These are phyloP conservation scores for Wallacemonas collosoma DNA, from an alignment of 208 protist species.

Conservation along the genomic window DNA sequence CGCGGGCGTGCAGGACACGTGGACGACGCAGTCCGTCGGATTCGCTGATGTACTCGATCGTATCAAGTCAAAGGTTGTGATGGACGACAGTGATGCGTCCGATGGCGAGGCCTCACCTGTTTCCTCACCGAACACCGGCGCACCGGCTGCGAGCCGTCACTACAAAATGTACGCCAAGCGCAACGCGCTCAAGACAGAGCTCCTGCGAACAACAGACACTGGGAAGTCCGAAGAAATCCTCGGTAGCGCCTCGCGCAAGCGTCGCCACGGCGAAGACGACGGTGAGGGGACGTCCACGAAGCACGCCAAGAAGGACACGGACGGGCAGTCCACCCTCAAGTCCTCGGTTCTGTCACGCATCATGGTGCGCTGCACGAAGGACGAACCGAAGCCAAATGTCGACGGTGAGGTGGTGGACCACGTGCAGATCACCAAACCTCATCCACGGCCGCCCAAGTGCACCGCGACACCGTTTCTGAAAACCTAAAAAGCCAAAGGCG, in stretches of 20 bases:
- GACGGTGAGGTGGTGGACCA: constrained; percentile 32
- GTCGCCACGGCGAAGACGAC: constrained; percentile 14
- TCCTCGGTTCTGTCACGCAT: constrained; percentile 71
- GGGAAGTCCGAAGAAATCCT: constrained; percentile 65
- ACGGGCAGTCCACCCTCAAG: constrained; percentile 42
- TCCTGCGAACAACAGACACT: constrained; percentile 43
- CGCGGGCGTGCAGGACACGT: constrained; percentile 78
- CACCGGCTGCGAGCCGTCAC: constrained; percentile 53
- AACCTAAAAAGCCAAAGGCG: neutral
- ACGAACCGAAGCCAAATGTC: constrained; percentile 65
- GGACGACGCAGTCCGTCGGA: constrained; percentile 85
- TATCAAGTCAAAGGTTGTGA: constrained; percentile 50
- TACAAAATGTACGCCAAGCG: constrained; percentile 87
- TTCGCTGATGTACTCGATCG: constrained; percentile 85
- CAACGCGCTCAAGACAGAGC: constrained; percentile 84
- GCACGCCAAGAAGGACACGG: constrained; percentile 18
- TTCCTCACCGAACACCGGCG: constrained; percentile 24
- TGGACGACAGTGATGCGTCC: constrained; percentile 37
- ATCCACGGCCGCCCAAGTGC: constrained; percentile 76
- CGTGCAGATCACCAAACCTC: constrained; percentile 75
- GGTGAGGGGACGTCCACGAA: neutral
- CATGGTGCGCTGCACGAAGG: constrained; percentile 63
- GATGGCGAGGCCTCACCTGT: constrained; percentile 14
- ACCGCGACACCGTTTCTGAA: constrained; percentile 80
- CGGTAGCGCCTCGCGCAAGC: constrained; percentile 34